Conservation (phyloP, 2,329 filamentous ascomycete genomes). For the Penicillium sp. region DNA sequence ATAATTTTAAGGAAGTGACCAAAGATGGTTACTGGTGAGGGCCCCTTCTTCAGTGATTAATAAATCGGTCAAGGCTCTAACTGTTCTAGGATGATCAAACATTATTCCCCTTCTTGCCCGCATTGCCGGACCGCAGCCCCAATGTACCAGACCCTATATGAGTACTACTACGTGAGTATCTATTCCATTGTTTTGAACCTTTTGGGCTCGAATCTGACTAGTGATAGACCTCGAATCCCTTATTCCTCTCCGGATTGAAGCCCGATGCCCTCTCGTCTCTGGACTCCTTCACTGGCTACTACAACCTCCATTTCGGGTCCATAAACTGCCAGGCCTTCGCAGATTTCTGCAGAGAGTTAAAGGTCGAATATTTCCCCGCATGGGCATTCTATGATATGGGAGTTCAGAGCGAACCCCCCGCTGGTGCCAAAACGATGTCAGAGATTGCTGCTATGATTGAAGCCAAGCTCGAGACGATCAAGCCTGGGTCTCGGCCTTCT, state of each 20-base stretch:
- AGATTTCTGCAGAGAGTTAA: slow-evolving; percentile 69
- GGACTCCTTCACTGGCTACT: slow-evolving; percentile 74
- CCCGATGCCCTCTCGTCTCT: slow-evolving; percentile 52
- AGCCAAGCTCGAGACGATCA: slow-evolving; percentile 69
- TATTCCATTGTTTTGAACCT: slow-evolving; percentile 3
- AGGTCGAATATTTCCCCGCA: slow-evolving; percentile 70
- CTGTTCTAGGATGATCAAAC: slow-evolving; percentile 50
- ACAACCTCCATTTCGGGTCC: slow-evolving; percentile 82
- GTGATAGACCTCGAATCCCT: slow-evolving; percentile 70
- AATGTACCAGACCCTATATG: slow-evolving; percentile 86
- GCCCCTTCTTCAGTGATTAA: not conserved
- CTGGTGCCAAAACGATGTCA: slow-evolving; percentile 66
- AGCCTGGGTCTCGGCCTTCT: slow-evolving; percentile 74
- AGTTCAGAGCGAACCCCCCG: slow-evolving; percentile 60
- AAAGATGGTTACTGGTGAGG: slow-evolving; percentile 53
- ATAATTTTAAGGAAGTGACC: slow-evolving; percentile 48
- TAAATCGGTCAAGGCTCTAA: slow-evolving; percentile 14
- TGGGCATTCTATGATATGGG: slow-evolving; percentile 80
- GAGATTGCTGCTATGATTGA: slow-evolving; percentile 71
- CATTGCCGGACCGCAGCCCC: slow-evolving; percentile 81
- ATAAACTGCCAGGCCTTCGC: slow-evolving; percentile 83
- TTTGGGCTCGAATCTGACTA: slow-evolving; percentile 21
- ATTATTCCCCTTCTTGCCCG: slow-evolving; percentile 54
- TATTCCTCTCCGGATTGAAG: slow-evolving; percentile 51
- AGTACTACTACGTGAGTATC: slow-evolving; percentile 68